phyloP scores from a whole-genome alignment of 345 rosid genomes.

The Bruguiera sexangula region DNA sequence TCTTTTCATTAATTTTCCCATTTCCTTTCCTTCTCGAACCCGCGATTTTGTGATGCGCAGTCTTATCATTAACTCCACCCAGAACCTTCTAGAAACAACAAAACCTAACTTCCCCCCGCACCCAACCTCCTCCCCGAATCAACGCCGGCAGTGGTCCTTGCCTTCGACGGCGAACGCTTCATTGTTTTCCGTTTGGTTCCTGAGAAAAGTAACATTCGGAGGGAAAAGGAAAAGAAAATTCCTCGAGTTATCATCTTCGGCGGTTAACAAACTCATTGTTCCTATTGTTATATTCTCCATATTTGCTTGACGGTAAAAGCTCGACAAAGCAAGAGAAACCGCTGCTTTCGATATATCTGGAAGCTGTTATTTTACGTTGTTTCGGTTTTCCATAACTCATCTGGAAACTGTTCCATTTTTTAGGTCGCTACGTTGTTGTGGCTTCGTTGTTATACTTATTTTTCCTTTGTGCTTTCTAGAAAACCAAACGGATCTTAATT shows the following conservation, averaged over 20 bases:
- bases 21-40: slow-evolving; percentile 15
- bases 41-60: slow-evolving; percentile 5
- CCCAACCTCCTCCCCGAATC: not conserved
- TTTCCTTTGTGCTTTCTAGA: too few species aligned
- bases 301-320: too few species aligned
- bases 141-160: not conserved
- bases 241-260: too few species aligned
- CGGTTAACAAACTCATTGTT: too few species aligned
- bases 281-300: too few species aligned
- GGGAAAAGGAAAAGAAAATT: not conserved
- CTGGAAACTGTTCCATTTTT: too few species aligned
- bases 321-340: too few species aligned
- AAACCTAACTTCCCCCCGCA: slow-evolving; percentile 9
- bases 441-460: too few species aligned
- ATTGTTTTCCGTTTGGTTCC: slow-evolving; percentile 16
- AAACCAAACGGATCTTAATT: slow-evolving; percentile 5
- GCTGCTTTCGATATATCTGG: too few species aligned
- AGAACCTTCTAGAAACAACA: slow-evolving; percentile 84
- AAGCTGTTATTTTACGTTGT: not conserved
- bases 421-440: too few species aligned
- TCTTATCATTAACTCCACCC: slow-evolving; percentile 46
- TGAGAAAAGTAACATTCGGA: slow-evolving; percentile 10
- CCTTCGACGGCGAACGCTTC: not conserved
- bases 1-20: not conserved
- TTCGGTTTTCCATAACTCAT: not conserved